Evolutionary conservation across 805 yeast genomes (phyloP).

Genomic region (Wickerhamiella lipophila): DNA sequence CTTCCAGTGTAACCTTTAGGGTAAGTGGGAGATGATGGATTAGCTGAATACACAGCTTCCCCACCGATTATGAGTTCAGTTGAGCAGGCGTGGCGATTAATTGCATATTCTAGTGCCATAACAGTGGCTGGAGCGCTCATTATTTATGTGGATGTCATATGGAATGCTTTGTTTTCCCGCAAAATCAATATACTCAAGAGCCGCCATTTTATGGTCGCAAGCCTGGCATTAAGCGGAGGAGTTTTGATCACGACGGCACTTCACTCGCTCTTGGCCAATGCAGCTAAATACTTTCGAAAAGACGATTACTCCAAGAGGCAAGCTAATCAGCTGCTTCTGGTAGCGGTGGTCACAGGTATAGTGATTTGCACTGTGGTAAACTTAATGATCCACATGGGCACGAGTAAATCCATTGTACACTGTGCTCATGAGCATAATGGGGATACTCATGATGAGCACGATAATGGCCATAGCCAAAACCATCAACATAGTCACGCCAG

Average conservation of each 20-base stretch:
- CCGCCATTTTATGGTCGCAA: conserved; percentile 53
- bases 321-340: conserved; percentile 33
- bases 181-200: conserved; percentile 47
- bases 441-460: conserved; percentile 13
- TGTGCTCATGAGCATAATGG: conserved; percentile 47
- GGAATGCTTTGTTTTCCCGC: conserved; percentile 35
- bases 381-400: conserved; percentile 51
- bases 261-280: conserved; percentile 63
- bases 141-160: conserved; percentile 49
- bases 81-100: conserved; percentile 39
- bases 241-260: conserved; percentile 67
- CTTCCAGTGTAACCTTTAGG: neutral
- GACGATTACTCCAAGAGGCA: conserved; percentile 23
- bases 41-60: too few relatives aligned
- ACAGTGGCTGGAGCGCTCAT: conserved; percentile 61
- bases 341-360: conserved; percentile 48
- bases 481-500: conserved; percentile 5
- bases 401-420: conserved; percentile 75
- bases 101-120: conserved; percentile 51
- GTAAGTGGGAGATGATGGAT: too few relatives aligned
- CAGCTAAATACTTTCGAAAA: conserved; percentile 35
- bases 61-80: neutral
- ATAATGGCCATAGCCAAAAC: conserved; percentile 15
- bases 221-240: conserved; percentile 70
- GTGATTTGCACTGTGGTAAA: conserved; percentile 48